phyloP scores from a whole-genome alignment of 148 eudicot species.

The Chenopodium album region DNA sequence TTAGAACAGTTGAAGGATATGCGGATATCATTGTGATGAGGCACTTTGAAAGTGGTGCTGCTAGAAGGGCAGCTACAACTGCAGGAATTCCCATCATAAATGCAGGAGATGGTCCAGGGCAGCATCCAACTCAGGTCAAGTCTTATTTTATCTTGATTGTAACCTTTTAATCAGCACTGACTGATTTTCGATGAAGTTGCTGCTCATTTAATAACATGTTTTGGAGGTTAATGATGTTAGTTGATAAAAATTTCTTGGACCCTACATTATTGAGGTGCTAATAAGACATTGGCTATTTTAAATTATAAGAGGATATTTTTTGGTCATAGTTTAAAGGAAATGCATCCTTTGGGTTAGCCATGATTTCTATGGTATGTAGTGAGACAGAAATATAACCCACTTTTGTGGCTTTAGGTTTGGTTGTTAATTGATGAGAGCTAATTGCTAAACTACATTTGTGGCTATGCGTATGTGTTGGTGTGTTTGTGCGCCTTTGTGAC shows the following conservation, averaged over 20 bases:
- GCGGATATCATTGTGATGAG: conserved; percentile 96
- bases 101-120: conserved; percentile 99
- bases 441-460: not conserved
- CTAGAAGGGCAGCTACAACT: conserved; percentile 76
- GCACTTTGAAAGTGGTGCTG: conserved; percentile 99
- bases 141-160: not conserved
- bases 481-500: too few species aligned
- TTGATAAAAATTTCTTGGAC: not conserved
- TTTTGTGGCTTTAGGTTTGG: not conserved
- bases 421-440: not conserved
- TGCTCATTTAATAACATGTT: not conserved
- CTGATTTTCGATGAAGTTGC: not conserved
- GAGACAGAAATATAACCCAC: not conserved
- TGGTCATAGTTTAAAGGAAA: not conserved
- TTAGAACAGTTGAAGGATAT: conserved; percentile 98
- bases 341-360: not conserved
- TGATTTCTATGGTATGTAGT: not conserved
- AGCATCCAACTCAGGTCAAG: conserved; percentile 90
- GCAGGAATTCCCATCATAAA: conserved; percentile 87
- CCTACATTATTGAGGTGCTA: not conserved
- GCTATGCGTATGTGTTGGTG: not conserved
- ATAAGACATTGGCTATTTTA: not conserved
- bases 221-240: not conserved
- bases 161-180: not conserved
- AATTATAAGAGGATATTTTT: not conserved